phyloP scores from a whole-genome alignment of 2,329 filamentous ascomycete species.

The Myriosclerotinia scirpicola region DNA sequence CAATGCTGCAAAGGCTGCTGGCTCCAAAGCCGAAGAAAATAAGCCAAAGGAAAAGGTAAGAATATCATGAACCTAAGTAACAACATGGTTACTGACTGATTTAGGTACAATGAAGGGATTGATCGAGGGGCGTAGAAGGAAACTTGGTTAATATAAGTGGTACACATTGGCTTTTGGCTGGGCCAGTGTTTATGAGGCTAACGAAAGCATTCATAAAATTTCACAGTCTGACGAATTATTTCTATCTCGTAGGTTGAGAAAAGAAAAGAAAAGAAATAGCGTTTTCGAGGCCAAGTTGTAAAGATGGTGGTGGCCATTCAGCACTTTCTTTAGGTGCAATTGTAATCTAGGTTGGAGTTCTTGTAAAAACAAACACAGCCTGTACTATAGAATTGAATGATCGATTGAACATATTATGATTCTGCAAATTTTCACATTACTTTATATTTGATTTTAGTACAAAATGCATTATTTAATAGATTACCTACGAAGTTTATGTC shows the following conservation, averaged over 20 bases:
- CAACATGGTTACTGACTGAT: background rate
- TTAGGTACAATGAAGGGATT: constrained; percentile 22
- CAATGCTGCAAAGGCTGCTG: constrained; percentile 21
- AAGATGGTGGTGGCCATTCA: constrained; percentile 25
- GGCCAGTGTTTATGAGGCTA: constrained; percentile 8
- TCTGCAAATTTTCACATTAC: background rate
- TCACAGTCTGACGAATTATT: constrained; percentile 3
- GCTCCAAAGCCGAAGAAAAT: constrained; percentile 8
- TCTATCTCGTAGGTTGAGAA: background rate
- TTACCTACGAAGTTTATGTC: too few species aligned
- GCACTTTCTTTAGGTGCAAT: constrained; percentile 26
- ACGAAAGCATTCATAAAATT: constrained; percentile 22
- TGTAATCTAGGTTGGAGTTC: constrained; percentile 34
- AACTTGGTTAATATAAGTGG: constrained; percentile 16
- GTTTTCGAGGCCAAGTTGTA: constrained; percentile 29
- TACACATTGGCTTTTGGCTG: constrained; percentile 16
- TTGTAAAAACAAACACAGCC: constrained; percentile 34
- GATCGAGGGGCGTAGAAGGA: constrained; percentile 15
- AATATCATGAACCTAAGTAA: constrained; percentile 11
- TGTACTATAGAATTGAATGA: constrained; percentile 20
- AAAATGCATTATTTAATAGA: background rate
- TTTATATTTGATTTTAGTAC: background rate
- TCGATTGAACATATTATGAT: background rate
- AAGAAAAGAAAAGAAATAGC: background rate
- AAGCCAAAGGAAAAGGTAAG: constrained; percentile 28